These are phyloP conservation scores for Wallacemonas sp. DNA, from an alignment of 208 protist species.

Conservation along the genomic window DNA sequence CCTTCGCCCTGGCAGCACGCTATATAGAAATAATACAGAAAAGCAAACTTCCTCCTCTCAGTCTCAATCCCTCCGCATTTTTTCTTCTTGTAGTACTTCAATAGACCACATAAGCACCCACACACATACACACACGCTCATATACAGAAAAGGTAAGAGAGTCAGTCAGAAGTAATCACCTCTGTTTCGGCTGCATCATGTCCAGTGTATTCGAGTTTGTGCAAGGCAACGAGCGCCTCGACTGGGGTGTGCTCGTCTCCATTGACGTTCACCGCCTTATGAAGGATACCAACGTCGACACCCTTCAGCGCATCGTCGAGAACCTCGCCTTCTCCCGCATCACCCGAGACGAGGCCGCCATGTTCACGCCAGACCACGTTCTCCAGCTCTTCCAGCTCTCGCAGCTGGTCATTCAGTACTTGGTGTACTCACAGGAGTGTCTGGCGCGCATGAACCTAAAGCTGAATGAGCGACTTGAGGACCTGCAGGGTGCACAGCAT, in stretches of 20 bases:
- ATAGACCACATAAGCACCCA: slow-evolving; percentile 4
- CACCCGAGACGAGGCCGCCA: slow-evolving; percentile 82
- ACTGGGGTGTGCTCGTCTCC: slow-evolving; percentile 88
- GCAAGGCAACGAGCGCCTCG: slow-evolving; percentile 82
- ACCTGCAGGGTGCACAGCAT: slow-evolving; percentile 37
- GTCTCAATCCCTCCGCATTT: neutral
- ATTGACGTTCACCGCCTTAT: slow-evolving; percentile 84
- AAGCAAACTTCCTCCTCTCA: too few relatives aligned
- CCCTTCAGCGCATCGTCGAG: slow-evolving; percentile 85
- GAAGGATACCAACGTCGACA: slow-evolving; percentile 84
- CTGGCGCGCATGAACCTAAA: slow-evolving; percentile 81
- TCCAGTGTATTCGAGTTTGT: slow-evolving; percentile 69
- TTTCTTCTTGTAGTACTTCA: slow-evolving; percentile 14
- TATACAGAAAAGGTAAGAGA: too few relatives aligned
- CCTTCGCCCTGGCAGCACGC: neutral
- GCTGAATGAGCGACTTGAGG: slow-evolving; percentile 61
- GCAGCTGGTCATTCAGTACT: slow-evolving; percentile 89
- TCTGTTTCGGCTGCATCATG: slow-evolving; percentile 22
- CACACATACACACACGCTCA: slow-evolving; percentile 11
- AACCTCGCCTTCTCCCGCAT: slow-evolving; percentile 89
- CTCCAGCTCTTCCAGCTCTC: slow-evolving; percentile 83
- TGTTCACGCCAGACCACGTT: slow-evolving; percentile 86
- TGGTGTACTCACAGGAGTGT: slow-evolving; percentile 88
- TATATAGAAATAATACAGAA: too few relatives aligned
- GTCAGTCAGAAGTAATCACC: too few relatives aligned